phyloP scores from a whole-genome alignment of 139 green algal genomes.

The Astrephomene gubernaculifera region DNA sequence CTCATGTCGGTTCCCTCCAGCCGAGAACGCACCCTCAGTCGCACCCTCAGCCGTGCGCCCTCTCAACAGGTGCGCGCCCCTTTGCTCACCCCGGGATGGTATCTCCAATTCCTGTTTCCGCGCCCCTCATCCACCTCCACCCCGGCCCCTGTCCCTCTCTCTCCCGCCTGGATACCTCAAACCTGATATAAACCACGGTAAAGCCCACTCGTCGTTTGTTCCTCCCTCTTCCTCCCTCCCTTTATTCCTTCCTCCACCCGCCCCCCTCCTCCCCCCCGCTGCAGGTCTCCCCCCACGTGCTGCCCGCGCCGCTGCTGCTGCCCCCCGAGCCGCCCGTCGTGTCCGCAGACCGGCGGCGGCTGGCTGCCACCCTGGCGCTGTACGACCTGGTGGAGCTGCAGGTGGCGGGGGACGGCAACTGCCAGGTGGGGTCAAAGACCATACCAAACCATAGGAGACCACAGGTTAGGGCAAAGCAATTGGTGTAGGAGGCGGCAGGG shows the following conservation, averaged over 20 bases:
- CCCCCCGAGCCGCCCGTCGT: constrained; percentile 15
- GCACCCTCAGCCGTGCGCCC: constrained; percentile 14
- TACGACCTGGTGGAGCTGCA: constrained; percentile 72
- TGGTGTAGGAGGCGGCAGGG: no score
- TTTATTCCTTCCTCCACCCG: no score
- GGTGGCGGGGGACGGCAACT: constrained; percentile 84
- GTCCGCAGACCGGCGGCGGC: constrained; percentile 39
- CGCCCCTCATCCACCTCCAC: no score
- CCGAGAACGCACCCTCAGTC: background rate
- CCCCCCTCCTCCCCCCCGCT: background rate
- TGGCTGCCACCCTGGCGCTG: constrained; percentile 59
- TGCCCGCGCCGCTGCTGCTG: background rate
- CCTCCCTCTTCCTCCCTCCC: no score
- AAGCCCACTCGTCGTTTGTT: no score
- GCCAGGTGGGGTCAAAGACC: constrained; percentile 79
- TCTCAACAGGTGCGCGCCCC: constrained; percentile 7
- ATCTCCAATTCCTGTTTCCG: no score
- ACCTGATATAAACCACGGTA: no score
- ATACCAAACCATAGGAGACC: no score
- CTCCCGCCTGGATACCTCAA: no score
- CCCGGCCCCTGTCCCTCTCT: no score
- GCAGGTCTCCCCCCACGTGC: background rate
- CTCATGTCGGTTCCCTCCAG: background rate
- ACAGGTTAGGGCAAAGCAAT: no score
- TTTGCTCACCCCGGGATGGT: no score